phyloP scores from a whole-genome alignment of 2,329 filamentous ascomycete genomes.

The Cadophora sp. region DNA sequence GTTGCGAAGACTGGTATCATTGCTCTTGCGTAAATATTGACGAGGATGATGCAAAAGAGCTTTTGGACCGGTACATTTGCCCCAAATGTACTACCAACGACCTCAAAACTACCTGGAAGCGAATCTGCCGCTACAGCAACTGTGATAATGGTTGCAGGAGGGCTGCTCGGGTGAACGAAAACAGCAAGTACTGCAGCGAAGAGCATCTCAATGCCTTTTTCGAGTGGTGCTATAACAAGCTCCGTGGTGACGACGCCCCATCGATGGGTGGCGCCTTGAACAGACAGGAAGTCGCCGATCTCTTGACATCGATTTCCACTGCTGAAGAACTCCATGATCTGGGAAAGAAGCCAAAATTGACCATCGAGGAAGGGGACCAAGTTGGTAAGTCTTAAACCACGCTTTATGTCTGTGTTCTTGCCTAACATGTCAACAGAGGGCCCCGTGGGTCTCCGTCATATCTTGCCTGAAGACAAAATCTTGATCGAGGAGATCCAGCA shows the following conservation, averaged over 20 bases:
- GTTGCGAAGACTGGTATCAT: slow-evolving; percentile 45
- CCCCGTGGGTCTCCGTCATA: slow-evolving; percentile 38
- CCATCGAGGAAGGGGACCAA: slow-evolving; percentile 36
- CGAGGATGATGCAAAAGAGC: slow-evolving; percentile 40
- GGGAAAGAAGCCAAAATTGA: slow-evolving; percentile 40
- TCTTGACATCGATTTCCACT: slow-evolving; percentile 32
- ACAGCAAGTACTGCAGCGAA: slow-evolving; percentile 44
- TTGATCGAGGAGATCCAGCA: slow-evolving; percentile 34
- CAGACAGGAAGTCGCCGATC: slow-evolving; percentile 33
- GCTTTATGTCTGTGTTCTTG: background rate
- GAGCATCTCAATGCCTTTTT: slow-evolving; percentile 38
- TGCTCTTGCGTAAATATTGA: slow-evolving; percentile 42
- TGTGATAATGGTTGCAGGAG: slow-evolving; percentile 38
- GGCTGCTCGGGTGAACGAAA: slow-evolving; percentile 39
- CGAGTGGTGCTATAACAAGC: slow-evolving; percentile 27
- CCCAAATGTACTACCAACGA: slow-evolving; percentile 38
- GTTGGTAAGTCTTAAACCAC: slow-evolving; percentile 33
- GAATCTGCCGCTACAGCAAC: slow-evolving; percentile 41
- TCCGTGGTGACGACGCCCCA: slow-evolving; percentile 35
- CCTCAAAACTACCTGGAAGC: slow-evolving; percentile 42
- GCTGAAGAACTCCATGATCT: slow-evolving; percentile 36
- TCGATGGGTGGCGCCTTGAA: slow-evolving; percentile 42
- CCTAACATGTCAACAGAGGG: slow-evolving; percentile 26
- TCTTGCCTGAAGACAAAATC: slow-evolving; percentile 38
- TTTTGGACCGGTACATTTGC: slow-evolving; percentile 44